Percentiles rank a stretch among this genome's conserved stretches.
Conservation (phyloP, 805 yeast species). For the Teunomyces aglyptinius region DNA sequence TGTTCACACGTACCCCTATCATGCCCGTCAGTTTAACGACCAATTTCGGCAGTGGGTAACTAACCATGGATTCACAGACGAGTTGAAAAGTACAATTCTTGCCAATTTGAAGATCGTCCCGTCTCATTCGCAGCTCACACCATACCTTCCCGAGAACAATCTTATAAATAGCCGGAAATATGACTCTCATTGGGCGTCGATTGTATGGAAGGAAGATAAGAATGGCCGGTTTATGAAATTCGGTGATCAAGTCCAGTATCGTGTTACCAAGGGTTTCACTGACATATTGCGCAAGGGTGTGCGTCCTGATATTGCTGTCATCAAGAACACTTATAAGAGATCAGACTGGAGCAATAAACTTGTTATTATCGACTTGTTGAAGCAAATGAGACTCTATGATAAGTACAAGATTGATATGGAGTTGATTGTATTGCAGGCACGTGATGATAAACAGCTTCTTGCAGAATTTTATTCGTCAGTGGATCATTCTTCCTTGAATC, state of each 20-base stretch:
- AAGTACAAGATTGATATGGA: slow-evolving; percentile 12
- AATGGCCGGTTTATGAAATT: slow-evolving; percentile 14
- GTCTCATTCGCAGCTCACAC: slow-evolving; percentile 25
- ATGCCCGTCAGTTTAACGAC: slow-evolving; percentile 22
- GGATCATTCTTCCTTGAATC: slow-evolving; percentile 7
- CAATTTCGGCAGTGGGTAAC: slow-evolving; percentile 20
- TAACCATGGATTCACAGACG: slow-evolving; percentile 6
- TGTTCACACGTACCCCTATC: slow-evolving; percentile 32
- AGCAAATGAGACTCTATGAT: slow-evolving; percentile 13
- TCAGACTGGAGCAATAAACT: slow-evolving; percentile 22
- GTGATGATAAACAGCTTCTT: slow-evolving; percentile 17
- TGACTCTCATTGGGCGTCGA: slow-evolving; percentile 22
- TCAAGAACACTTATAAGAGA: slow-evolving; percentile 30
- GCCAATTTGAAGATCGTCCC: slow-evolving; percentile 16
- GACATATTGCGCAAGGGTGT: slow-evolving; percentile 35
- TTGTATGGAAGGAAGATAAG: slow-evolving; percentile 14
- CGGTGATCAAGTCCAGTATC: slow-evolving; percentile 26
- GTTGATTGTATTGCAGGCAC: slow-evolving; percentile 18
- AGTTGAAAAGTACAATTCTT: slow-evolving; percentile 12
- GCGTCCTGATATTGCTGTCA: slow-evolving; percentile 31
- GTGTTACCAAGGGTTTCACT: slow-evolving; percentile 32
- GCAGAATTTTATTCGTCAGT: slow-evolving; percentile 12
- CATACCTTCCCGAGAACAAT: slow-evolving; percentile 19
- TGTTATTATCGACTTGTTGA: slow-evolving; percentile 23
- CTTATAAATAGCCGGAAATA: slow-evolving; percentile 22